Base-by-base conservation (phyloP, 495 filamentous ascomycete genomes). In the Talaromyces adpressus region DNA sequence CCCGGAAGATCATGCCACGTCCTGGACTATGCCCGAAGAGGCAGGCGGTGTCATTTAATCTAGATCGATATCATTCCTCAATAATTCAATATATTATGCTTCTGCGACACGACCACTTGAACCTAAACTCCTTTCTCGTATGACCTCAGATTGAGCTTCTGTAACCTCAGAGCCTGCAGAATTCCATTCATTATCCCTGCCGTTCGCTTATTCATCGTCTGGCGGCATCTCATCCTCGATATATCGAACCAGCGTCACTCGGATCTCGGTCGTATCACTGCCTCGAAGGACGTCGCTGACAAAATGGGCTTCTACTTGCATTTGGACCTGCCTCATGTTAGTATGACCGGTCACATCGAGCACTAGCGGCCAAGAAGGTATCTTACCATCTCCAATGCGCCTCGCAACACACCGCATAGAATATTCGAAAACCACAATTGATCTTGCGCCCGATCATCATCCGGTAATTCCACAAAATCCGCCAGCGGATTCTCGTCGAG, bases 341-440 rank as follows among this genome's bases (percentile, higher is more conserved):
- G 63, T 32, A 30, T 30, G 16, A 25, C 57, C 34, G 62, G 34
- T 18, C 57, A 61, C 56, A 41, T n/a, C 25, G 25, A 59, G 52
- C 47, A 63, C 3, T 12, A 27, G 0, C 16, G 14, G 3, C 4
- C 0, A 18, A 57, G 29, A 54, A 47, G 30, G 27, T n/a, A 25
- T 9, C 80, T 70, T 76, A 91, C 95, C 94, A 98, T 98, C 80
- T 98, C 94, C 62, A 98, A 75, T 6, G 94, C 87, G 5, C 94
- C 94, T 68, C 93, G 81, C 51, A 98, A 78, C 27, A 98, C 89
- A 45, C 94, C 94, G 68, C 95, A 98, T 20, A 98, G 82, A 56
- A 98, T 94, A 76, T 97, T 98, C 3, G 92, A 97, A 70, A 93
- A 98, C 94, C 94, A 98, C 11, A 98, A 79, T 76, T 97, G 93